Conservation (phyloP, 139 green algal species). For the Deuterostichococcus epilithicus region DNA sequence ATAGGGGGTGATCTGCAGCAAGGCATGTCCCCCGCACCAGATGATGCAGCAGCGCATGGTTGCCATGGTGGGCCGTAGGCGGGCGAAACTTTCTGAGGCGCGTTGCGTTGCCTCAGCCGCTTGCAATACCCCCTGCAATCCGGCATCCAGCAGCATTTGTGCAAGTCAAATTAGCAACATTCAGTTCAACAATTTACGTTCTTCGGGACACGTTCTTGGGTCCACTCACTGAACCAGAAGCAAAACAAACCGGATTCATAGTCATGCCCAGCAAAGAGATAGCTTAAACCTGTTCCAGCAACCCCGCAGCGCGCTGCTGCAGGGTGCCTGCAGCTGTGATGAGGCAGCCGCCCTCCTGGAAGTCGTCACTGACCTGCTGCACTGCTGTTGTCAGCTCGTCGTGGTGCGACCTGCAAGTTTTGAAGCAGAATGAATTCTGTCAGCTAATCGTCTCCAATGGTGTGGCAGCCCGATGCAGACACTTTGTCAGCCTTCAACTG, state of each 20-base stretch:
- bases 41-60: conserved; percentile 1
- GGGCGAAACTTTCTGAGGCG: neutral
- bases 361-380: neutral
- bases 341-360: conserved; percentile 15
- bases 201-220: neutral
- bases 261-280: neutral
- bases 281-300: neutral
- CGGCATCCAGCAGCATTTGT: no score
- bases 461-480: no score
- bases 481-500: no score
- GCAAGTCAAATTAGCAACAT: neutral
- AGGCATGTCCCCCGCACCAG: no score
- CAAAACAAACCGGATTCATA: no score
- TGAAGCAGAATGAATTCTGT: neutral
- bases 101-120: no score
- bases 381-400: neutral
- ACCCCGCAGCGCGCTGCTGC: neutral
- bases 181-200: neutral
- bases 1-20: neutral
- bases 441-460: no score
- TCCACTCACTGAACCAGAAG: neutral
- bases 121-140: no score
- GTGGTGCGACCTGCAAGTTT: neutral
- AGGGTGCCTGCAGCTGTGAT: conserved; percentile 26
- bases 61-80: no score